Base-by-base conservation (phyloP, 1,284 basidiomycete genomes). In the Peniophora sp. region DNA sequence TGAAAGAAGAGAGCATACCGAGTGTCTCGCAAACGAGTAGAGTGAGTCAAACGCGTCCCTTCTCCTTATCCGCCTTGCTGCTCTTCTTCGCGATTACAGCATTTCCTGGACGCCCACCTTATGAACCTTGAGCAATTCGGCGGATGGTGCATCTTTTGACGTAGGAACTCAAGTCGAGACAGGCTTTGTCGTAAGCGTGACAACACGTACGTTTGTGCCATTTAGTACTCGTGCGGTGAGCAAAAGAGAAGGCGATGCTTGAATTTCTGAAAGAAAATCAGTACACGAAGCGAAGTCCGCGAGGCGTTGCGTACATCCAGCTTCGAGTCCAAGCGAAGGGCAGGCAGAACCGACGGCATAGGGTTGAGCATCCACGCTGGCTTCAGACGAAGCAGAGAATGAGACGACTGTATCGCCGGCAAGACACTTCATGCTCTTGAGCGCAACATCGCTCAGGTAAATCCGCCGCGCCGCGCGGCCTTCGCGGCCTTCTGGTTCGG, bases 361-460 rank as follows among this genome's bases (percentile, higher is more conserved):
- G 43, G 69, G 62, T 79, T 85, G n/a, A 2, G 35, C 36, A n/a
- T 49, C 24, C 14, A 23, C 34, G 12, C 37, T 24, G 10, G 24
- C 43, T 37, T 17, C 15, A 36, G 35, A 24, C 14, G 71, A 70
- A 47, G 55, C 65, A 35, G 65, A 68, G 36, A 69, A 68, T 59
- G 92, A 60, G 48, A 78, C 79, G 48, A 91, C 64, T 14, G 83
- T 70, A 63, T 92, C 88, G 14, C 87, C 87, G 24, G 88, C 84
- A 49, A 71, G 78, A 8, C 87, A 60, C 65, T 81, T 88, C 27
- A 74, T 64, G 24, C 71, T 62, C 60, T 84, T 88, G 46, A 92
- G 64, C 42, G 75, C 62, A 49, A 88, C 86, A 46, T 76, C 68
- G 57, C 84, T 81, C 59, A 91, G 64, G 58, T 83, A 67, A 62